Base-by-base conservation (phyloP, 768 basidiomycete species). In the Heimioporus sp. region DNA sequence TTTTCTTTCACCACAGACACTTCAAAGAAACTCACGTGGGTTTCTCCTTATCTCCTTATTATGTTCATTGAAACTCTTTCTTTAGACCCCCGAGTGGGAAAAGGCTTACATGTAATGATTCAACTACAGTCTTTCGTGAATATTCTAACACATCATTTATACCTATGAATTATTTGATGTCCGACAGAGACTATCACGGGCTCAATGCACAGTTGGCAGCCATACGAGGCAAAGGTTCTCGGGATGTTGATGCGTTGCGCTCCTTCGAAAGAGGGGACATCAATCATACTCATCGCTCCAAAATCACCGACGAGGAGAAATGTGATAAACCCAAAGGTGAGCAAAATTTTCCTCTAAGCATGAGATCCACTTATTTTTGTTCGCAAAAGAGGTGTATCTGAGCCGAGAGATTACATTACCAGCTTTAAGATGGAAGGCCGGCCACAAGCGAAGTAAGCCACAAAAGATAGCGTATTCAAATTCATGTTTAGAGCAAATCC, bases 21-120 rank as follows among this genome's bases (percentile, higher is more conserved):
- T 72, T 89, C n/a, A 73, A 81, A 57, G 85, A 89, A 61, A 83
- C 81, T 1, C 85, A 86, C 75, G 87, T 81, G 54, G 42, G 64
- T 51, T n/a, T 36, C 32, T 34, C 13, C 13, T 3, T 28, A 9
- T n/a, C 10, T 15, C 30, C 10, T 46, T 17, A 24, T 8, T 11
- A 48, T 12, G 35, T 24, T 34, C 36, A 28, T 36, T 34, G 43
- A 56, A 43, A 2, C 39, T 24, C 49, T 12, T 49, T 50, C 50
- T 36, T 8, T 43, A 90, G 89, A 82, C 79, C 30, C 82, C 86
- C 2, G 89, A 90, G 68, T 91, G 67, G 67, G 59, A 65, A 45
- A 63, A 56, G 34, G 69, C 67, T 28, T 69, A 71, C 48, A 71
- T 69, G 69, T 71, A 55, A 51, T 41, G 46, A 17, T 24, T 46